These are phyloP conservation scores for Meyerozyma elateridarum DNA, from an alignment of 1,139 yeast genomes.

Conservation along the genomic window DNA sequence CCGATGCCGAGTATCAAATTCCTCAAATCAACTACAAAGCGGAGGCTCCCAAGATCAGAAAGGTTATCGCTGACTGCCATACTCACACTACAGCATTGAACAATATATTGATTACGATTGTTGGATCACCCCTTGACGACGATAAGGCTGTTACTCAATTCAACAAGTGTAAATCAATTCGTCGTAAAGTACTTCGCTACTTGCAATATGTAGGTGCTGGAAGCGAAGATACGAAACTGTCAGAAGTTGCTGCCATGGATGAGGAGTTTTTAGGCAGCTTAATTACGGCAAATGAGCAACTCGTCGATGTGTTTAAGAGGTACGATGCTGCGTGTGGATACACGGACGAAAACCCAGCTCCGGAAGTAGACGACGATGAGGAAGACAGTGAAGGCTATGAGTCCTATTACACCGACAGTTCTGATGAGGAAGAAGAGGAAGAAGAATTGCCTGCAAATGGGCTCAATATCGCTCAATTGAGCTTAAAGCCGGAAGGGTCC, in stretches of 20 bases:
- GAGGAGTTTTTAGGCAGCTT: constrained; percentile 85
- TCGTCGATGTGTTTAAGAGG: constrained; percentile 65
- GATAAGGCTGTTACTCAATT: constrained; percentile 55
- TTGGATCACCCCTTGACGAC: constrained; percentile 58
- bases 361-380: constrained; percentile 28
- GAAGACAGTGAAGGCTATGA: constrained; percentile 22
- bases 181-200: constrained; percentile 75
- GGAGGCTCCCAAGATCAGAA: constrained; percentile 70
- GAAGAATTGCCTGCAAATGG: constrained; percentile 13
- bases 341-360: constrained; percentile 33
- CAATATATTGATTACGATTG: constrained; percentile 60
- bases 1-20: constrained; percentile 54
- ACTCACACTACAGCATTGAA: constrained; percentile 69
- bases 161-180: constrained; percentile 67
- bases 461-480: constrained; percentile 2
- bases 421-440: constrained; percentile 36
- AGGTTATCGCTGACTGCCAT: constrained; percentile 69
- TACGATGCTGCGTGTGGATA: constrained; percentile 53
- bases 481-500: constrained; percentile 1
- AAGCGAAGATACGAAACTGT: constrained; percentile 24
- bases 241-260: constrained; percentile 33
- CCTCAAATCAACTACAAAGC: constrained; percentile 66
- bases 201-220: constrained; percentile 73
- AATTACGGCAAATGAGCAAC: constrained; percentile 83
- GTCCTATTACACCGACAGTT: constrained; percentile 43